Evolutionary conservation across 306 rosid genomes (phyloP).

Genomic region (Leucaena leucocephala): DNA sequence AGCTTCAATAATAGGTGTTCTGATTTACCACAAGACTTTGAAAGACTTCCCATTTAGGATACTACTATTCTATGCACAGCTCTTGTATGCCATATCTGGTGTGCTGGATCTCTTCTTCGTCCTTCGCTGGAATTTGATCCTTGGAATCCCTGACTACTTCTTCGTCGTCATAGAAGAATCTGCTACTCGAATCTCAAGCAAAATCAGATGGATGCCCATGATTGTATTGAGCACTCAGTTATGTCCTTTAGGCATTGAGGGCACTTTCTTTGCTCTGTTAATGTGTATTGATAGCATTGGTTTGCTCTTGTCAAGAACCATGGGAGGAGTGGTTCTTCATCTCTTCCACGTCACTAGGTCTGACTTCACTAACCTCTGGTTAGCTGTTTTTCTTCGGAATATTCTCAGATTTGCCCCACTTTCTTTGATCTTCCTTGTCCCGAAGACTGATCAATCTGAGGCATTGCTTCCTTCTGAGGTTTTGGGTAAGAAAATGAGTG

Average conservation of each 20-base stretch:
- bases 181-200: slow-evolving; percentile 44
- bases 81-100: slow-evolving; percentile 61
- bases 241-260: slow-evolving; percentile 77
- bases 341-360: slow-evolving; percentile 58
- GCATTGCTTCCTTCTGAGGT: slow-evolving; percentile 50
- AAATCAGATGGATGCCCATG: slow-evolving; percentile 78
- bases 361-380: slow-evolving; percentile 67
- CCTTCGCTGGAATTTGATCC: slow-evolving; percentile 63
- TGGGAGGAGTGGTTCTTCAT: slow-evolving; percentile 67
- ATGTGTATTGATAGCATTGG: slow-evolving; percentile 78
- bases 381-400: slow-evolving; percentile 57
- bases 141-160: slow-evolving; percentile 67
- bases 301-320: slow-evolving; percentile 51
- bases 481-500: slow-evolving; percentile 25
- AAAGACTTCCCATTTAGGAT: slow-evolving; percentile 61
- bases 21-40: slow-evolving; percentile 77
- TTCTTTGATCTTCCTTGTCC: slow-evolving; percentile 66
- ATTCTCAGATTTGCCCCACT: slow-evolving; percentile 56
- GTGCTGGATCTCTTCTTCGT: slow-evolving; percentile 63
- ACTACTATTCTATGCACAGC: slow-evolving; percentile 63
- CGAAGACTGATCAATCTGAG: slow-evolving; percentile 51
- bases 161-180: slow-evolving; percentile 67
- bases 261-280: slow-evolving; percentile 72
- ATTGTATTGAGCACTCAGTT: slow-evolving; percentile 68
- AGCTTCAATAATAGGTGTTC: slow-evolving; percentile 69